Conservation (phyloP, 2,329 filamentous ascomycete species). For the Monilinia laxa region DNA sequence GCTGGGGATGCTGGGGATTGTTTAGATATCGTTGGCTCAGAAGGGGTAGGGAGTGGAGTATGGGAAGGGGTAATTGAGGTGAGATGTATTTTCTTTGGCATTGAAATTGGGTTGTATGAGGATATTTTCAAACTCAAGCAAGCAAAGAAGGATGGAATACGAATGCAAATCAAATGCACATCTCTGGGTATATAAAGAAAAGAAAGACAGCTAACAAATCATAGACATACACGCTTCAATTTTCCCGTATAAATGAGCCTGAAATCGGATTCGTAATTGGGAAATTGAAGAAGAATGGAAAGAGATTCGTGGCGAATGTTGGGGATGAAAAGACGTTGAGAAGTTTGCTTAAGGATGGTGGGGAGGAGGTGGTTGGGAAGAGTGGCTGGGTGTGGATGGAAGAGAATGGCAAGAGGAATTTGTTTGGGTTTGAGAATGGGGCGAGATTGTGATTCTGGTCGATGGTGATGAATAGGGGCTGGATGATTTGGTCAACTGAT, state of each 20-base stretch:
- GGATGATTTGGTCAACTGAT: no score
- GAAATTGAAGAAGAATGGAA: slow-evolving; percentile 46
- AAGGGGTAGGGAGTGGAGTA: slow-evolving; percentile 40
- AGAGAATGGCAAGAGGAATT: slow-evolving; percentile 41
- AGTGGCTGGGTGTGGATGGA: slow-evolving; percentile 46
- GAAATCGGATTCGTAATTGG: slow-evolving; percentile 52
- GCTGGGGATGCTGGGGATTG: background rate
- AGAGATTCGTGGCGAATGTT: slow-evolving; percentile 58
- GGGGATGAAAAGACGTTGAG: slow-evolving; percentile 50
- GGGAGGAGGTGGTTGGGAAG: slow-evolving; percentile 50
- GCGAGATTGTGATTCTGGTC: slow-evolving; percentile 12
- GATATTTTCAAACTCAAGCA: no score
- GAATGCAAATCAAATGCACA: no score
- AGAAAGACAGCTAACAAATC: background rate
- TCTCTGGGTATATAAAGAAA: background rate
- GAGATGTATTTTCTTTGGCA: slow-evolving; percentile 15
- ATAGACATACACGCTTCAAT: slow-evolving; percentile 62
- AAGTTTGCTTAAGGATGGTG: slow-evolving; percentile 44
- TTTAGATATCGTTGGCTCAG: background rate
- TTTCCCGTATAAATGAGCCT: slow-evolving; percentile 51
- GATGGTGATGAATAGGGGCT: background rate
- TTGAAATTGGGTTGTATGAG: background rate
- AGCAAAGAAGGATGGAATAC: background rate
- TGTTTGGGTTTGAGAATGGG: slow-evolving; percentile 40
- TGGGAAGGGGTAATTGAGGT: slow-evolving; percentile 55